Evolutionary conservation across 2,329 filamentous ascomycete genomes (phyloP).

Genomic region (Blastomyces parvus): DNA sequence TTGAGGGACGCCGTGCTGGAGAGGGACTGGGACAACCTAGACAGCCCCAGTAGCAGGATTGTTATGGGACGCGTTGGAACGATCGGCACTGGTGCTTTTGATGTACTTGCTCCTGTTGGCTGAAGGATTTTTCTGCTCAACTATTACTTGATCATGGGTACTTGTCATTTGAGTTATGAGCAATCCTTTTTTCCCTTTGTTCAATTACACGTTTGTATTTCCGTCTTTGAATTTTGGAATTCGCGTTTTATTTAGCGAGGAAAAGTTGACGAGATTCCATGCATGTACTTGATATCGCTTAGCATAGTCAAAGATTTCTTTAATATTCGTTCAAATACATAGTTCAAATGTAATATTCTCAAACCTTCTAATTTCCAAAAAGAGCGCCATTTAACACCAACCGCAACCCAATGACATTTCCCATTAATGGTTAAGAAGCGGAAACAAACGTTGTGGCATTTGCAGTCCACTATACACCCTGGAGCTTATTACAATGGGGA

Average conservation of each 20-base stretch:
- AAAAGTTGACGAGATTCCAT: constrained; percentile 3
- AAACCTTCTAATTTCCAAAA: background rate
- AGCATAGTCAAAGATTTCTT: constrained; percentile 8
- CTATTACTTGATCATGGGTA: background rate
- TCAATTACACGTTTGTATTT: background rate
- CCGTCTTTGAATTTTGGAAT: background rate
- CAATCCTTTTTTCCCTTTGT: background rate
- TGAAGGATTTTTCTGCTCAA: constrained; percentile 18
- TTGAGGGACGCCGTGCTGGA: constrained; percentile 85
- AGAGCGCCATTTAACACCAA: background rate
- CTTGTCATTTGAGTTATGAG: constrained; percentile 14
- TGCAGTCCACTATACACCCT: background rate
- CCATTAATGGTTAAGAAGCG: background rate
- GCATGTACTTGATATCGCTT: background rate
- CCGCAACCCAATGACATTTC: background rate
- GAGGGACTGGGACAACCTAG: constrained; percentile 80
- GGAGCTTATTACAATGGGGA: background rate
- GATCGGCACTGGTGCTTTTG: constrained; percentile 84
- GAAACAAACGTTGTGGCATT: background rate
- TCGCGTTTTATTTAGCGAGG: constrained; percentile 5
- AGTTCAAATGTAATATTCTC: background rate
- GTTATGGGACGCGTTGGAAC: constrained; percentile 75
- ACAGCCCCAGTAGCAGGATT: constrained; percentile 75
- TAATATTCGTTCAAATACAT: background rate
- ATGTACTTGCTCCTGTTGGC: constrained; percentile 57